These are phyloP conservation scores for Exophiala alcalophila DNA, from an alignment of 2,329 filamentous ascomycete genomes.

Conservation along the genomic window DNA sequence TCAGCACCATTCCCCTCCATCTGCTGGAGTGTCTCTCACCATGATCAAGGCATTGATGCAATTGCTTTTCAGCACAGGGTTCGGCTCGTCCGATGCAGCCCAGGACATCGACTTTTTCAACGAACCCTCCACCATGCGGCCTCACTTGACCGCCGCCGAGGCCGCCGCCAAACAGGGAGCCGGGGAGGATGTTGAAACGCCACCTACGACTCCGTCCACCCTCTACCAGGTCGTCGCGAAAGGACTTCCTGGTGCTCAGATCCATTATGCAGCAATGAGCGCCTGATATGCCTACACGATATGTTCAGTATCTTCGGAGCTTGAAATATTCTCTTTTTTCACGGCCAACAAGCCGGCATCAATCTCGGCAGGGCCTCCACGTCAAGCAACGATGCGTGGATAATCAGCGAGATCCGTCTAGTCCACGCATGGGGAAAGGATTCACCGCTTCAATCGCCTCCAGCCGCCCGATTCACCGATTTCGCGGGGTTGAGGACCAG, in stretches of 20 bases:
- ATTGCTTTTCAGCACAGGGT: slow-evolving; percentile 18
- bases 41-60: slow-evolving; percentile 22
- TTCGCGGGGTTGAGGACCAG: too few relatives aligned
- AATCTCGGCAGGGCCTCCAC: too few relatives aligned
- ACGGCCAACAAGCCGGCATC: too few relatives aligned
- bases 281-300: too few relatives aligned
- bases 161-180: slow-evolving; percentile 12
- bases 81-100: slow-evolving; percentile 6
- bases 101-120: slow-evolving; percentile 26
- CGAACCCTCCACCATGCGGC: slow-evolving; percentile 26
- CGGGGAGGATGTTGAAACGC: slow-evolving; percentile 1
- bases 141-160: slow-evolving; percentile 22
- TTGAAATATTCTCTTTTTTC: neutral
- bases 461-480: too few relatives aligned
- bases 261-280: slow-evolving; percentile 26
- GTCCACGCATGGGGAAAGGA: too few relatives aligned
- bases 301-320: neutral
- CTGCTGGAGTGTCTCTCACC: neutral
- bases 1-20: neutral
- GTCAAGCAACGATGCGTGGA: too few relatives aligned
- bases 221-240: slow-evolving; percentile 17
- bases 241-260: slow-evolving; percentile 11
- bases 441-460: too few relatives aligned
- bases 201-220: slow-evolving; percentile 5
- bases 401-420: too few relatives aligned